Percentiles rank a stretch among this genome's conserved stretches.
phyloP scores from a whole-genome alignment of 192 early-diverging fungal genomes.

The Podochytrium sp. region DNA sequence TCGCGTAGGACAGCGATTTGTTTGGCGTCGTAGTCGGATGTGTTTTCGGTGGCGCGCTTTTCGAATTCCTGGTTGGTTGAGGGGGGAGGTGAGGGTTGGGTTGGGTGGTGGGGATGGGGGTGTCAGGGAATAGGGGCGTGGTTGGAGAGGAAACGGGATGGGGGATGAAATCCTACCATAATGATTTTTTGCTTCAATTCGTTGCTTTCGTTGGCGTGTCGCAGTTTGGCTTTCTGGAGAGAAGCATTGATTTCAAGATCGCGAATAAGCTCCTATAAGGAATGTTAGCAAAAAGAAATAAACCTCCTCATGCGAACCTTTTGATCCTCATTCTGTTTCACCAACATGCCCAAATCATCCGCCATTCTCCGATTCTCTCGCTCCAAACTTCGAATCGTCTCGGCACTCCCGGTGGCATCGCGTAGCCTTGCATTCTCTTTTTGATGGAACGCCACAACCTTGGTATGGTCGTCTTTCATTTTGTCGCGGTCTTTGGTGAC shows the following conservation, averaged over 20 bases:
- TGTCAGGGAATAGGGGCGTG: no score
- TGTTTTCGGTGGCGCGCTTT: slow-evolving; percentile 22
- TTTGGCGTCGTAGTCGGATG: slow-evolving; percentile 14
- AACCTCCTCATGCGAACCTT: slow-evolving; percentile 4
- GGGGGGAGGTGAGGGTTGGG: no score
- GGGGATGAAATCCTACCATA: not conserved
- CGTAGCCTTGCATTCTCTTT: slow-evolving; percentile 15
- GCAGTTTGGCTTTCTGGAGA: slow-evolving; percentile 14
- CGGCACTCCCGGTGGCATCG: not conserved
- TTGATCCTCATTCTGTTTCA: slow-evolving; percentile 8
- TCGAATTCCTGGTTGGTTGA: slow-evolving; percentile 32
- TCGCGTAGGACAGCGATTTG: slow-evolving; percentile 27
- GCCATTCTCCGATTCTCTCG: slow-evolving; percentile 20
- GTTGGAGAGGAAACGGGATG: no score
- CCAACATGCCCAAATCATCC: slow-evolving; percentile 11
- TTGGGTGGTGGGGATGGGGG: no score
- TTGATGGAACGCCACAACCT: slow-evolving; percentile 16
- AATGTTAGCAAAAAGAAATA: not conserved
- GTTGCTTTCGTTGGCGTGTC: slow-evolving; percentile 23
- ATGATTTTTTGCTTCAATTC: slow-evolving; percentile 30
- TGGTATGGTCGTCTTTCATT: slow-evolving; percentile 13
- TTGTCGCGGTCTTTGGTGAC: slow-evolving; percentile 11
- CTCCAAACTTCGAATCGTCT: not conserved
- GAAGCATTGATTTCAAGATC: slow-evolving; percentile 10
- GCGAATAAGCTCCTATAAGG: not conserved